Base-by-base conservation (phyloP, 208 protist species). In the Porcisia deanei region DNA sequence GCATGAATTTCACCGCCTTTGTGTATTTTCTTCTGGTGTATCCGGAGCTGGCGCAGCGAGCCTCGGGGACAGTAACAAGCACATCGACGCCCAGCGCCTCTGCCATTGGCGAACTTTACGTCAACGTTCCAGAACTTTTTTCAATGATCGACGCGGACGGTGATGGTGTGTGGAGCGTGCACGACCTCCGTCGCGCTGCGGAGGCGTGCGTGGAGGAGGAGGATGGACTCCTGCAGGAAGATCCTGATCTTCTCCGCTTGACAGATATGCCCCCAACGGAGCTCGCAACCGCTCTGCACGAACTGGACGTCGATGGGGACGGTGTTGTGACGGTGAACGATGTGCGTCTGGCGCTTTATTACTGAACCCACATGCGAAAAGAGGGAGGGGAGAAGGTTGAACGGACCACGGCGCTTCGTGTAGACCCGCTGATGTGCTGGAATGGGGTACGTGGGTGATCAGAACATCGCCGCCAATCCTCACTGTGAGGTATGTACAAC, bases 281-380 rank as follows among this genome's bases (percentile, higher is more conserved):
- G 73, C 59, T 94, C 20, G 78, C 83, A 14, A 57, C 71, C 1
- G 89, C 88, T 5, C 65, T 94, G 4, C 34, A 63, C n/a, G 87
- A 94, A 75, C 85, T 86, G 53, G 92, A 96, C 60, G 59, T 93
- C 12, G 82, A 96, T 69, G 84, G 75, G 2, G 90, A 96, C 59
- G 92, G 92, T 20, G 41, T 77, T 14, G 81, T 96, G 5, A 93
- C 88, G 9, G 7, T 91, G 18, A 25, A 71, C 6, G 92, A 96
- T 71, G 41, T 96, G 20, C 64, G 54, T 12, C 78, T 64, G 3
- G 78, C 88, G 12, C 73, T 94, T 73, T 80, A 75, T 45, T 79
- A 75, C 68, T 77, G 74, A 69, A 30, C 47, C 22, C 14, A 7
- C 65, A 71, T n/a, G 10, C 5, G 30, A 9, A 49, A 9, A 30